A percentile compares a stretch with the other conserved stretches of the same genome.
These are phyloP conservation scores for Ogataea henricii DNA, from an alignment of 805 yeast species.

Conservation along the genomic window DNA sequence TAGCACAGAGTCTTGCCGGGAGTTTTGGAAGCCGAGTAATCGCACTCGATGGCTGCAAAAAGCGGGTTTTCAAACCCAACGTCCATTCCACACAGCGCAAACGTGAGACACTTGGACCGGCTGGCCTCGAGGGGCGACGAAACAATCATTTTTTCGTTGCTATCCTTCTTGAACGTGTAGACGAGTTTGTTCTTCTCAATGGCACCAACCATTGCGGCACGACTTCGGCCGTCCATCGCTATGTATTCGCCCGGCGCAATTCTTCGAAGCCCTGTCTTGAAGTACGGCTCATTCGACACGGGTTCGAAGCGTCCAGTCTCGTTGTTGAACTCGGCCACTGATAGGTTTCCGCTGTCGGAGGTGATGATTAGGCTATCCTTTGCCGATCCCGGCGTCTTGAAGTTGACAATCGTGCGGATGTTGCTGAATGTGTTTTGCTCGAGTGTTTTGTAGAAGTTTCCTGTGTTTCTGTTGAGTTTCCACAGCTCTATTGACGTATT, in stretches of 20 bases:
- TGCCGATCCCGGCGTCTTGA: slow-evolving; percentile 54
- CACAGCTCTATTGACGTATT: slow-evolving; percentile 56
- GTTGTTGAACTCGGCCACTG: slow-evolving; percentile 41
- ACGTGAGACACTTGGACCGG: slow-evolving; percentile 51
- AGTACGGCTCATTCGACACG: slow-evolving; percentile 62
- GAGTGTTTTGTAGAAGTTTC: slow-evolving; percentile 48
- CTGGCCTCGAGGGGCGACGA: slow-evolving; percentile 77
- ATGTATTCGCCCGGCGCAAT: slow-evolving; percentile 74
- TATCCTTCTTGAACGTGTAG: slow-evolving; percentile 58
- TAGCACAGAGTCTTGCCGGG: slow-evolving; percentile 47
- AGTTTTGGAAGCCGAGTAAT: slow-evolving; percentile 39
- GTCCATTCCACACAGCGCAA: slow-evolving; percentile 62
- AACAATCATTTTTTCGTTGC: slow-evolving; percentile 46
- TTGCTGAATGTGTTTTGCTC: slow-evolving; percentile 57
- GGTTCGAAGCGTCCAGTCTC: slow-evolving; percentile 37
- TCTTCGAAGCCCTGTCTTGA: slow-evolving; percentile 75
- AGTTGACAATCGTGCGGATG: slow-evolving; percentile 52
- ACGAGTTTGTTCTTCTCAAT: slow-evolving; percentile 74
- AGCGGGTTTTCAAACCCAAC: slow-evolving; percentile 80
- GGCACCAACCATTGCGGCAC: slow-evolving; percentile 72
- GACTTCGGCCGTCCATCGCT: slow-evolving; percentile 66
- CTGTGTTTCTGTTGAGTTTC: slow-evolving; percentile 55
- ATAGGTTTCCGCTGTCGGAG: slow-evolving; percentile 78
- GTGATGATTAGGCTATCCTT: slow-evolving; percentile 65
- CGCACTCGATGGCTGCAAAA: slow-evolving; percentile 78